A percentile compares a stretch with the other conserved stretches of the same genome.
Conservation (phyloP, 73 alveolate species). For the Halteria grandinella region DNA sequence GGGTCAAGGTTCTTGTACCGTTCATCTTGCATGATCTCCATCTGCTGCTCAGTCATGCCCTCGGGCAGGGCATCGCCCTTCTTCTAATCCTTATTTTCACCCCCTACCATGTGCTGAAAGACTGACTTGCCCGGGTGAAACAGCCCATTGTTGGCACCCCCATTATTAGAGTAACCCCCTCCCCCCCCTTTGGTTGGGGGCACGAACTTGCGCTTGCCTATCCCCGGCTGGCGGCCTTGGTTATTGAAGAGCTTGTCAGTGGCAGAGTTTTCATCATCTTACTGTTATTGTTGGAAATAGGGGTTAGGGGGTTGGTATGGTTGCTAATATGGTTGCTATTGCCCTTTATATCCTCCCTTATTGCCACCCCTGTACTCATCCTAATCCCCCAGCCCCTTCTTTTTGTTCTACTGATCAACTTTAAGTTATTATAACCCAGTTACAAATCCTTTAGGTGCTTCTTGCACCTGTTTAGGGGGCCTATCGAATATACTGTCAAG, state of each 20-base stretch:
- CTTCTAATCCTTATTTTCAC: neutral
- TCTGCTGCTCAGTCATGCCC: neutral
- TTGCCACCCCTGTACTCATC: neutral
- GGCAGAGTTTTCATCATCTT: conserved; percentile 48
- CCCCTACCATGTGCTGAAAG: conserved; percentile 33
- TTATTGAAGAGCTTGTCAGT: conserved; percentile 58
- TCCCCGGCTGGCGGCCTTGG: conserved; percentile 72
- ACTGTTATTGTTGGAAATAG: neutral
- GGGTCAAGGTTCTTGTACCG: conserved; percentile 72
- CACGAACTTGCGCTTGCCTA: conserved; percentile 54
- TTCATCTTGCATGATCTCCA: conserved; percentile 18
- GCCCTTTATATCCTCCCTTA: neutral
- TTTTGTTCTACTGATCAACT: neutral
- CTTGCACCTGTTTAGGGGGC: too few species aligned
- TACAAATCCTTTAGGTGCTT: too few species aligned
- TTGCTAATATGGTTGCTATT: neutral
- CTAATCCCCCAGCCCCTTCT: neutral
- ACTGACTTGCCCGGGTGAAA: conserved; percentile 65
- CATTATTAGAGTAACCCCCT: conserved; percentile 11
- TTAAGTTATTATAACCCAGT: neutral
- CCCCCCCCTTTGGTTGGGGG: conserved; percentile 61
- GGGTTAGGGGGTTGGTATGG: neutral
- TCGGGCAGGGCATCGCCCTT: neutral
- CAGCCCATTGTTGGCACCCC: conserved; percentile 17
- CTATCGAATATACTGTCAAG: too few species aligned